A percentile compares a stretch with the other conserved stretches of the same genome.
These are phyloP conservation scores for Cymbidium sinense DNA, from an alignment of 106 monocot species.

Conservation along the genomic window DNA sequence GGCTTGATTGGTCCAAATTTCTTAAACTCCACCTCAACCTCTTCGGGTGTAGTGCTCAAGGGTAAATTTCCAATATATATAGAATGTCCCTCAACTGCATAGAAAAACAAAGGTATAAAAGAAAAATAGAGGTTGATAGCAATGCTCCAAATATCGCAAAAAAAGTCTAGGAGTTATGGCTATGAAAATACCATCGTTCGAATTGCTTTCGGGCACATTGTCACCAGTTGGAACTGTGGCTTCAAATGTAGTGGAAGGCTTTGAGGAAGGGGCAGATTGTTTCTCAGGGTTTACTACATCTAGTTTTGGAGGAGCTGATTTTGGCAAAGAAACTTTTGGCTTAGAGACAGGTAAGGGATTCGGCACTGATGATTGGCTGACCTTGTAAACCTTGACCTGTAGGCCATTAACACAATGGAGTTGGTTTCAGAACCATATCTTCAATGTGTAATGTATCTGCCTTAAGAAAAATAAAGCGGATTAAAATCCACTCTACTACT, in stretches of 20 bases:
- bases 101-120: not conserved
- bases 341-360: conserved; percentile 25
- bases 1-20: conserved; percentile 77
- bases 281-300: conserved; percentile 13
- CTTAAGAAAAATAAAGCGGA: not conserved
- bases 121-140: not conserved
- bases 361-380: conserved; percentile 7
- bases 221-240: conserved; percentile 12
- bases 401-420: not conserved
- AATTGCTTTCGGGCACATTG: conserved; percentile 18
- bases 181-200: conserved; percentile 1
- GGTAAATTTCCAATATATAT: conserved; percentile 72
- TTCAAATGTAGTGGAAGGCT: conserved; percentile 23
- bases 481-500: not conserved
- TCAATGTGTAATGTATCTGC: not conserved
- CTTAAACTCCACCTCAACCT: conserved; percentile 56
- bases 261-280: conserved; percentile 12
- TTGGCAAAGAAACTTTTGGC: conserved; percentile 10
- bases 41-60: conserved; percentile 38
- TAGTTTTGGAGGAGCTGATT: not conserved
- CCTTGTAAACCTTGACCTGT: conserved; percentile 49
- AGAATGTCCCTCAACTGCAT: conserved; percentile 50
- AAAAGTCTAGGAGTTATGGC: not conserved
- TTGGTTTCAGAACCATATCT: not conserved
- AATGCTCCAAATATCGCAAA: not conserved